phyloP scores from a whole-genome alignment of 1,284 basidiomycete genomes.

The Gomphus bonarii region DNA sequence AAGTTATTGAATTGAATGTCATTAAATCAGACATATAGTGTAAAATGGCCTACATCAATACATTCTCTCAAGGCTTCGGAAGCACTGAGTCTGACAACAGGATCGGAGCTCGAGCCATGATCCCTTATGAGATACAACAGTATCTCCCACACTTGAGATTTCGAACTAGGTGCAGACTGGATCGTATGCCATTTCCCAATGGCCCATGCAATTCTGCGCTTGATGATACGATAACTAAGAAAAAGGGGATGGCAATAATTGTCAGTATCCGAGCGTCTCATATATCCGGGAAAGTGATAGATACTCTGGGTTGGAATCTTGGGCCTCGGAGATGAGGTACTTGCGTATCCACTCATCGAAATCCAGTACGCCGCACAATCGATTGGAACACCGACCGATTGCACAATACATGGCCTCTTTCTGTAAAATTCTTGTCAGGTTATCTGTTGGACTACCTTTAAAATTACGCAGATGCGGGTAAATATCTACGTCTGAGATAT shows the following conservation, averaged over 20 bases:
- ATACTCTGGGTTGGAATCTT: constrained; percentile 47
- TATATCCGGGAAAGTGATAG: constrained; percentile 1
- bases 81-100: constrained; percentile 75
- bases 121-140: constrained; percentile 66
- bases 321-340: constrained; percentile 47
- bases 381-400: constrained; percentile 68
- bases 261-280: background rate
- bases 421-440: constrained; percentile 58
- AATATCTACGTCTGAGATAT: constrained; percentile 1
- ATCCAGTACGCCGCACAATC: constrained; percentile 53
- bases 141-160: constrained; percentile 64
- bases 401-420: constrained; percentile 87
- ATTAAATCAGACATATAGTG: background rate
- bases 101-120: constrained; percentile 59
- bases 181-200: constrained; percentile 78
- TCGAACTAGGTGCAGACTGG: constrained; percentile 48
- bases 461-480: background rate
- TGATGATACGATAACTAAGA: constrained; percentile 72
- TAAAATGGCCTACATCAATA: constrained; percentile 55
- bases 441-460: constrained; percentile 28
- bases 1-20: constrained; percentile 12
- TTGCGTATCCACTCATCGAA: constrained; percentile 58
- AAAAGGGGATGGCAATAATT: background rate
- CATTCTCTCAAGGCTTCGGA: constrained; percentile 68
- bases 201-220: constrained; percentile 83